Percentiles rank a stretch among this genome's conserved stretches.
These are phyloP conservation scores for Rhinocladiella mackenziei DNA, from an alignment of 2,329 filamentous ascomycete genomes.

Conservation along the genomic window DNA sequence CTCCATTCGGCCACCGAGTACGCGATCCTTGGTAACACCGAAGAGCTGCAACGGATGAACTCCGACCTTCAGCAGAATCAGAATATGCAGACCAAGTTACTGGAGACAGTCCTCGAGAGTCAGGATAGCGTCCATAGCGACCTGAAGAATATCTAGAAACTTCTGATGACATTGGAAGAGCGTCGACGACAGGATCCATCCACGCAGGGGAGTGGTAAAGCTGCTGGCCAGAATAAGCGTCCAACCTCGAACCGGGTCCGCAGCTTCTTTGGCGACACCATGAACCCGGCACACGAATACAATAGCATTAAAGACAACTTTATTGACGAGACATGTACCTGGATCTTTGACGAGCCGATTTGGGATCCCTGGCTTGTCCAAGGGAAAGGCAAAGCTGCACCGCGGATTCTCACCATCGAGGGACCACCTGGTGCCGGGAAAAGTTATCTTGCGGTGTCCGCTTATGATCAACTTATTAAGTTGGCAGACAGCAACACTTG, in stretches of 20 bases:
- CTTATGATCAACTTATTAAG: slow-evolving; percentile 1
- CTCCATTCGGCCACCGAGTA: slow-evolving; percentile 9
- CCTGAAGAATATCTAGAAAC: slow-evolving; percentile 4
- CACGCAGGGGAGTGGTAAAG: neutral
- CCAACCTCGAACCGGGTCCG: slow-evolving; percentile 6
- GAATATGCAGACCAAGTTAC: slow-evolving; percentile 7
- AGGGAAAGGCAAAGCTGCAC: slow-evolving; percentile 1
- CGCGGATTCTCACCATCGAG: neutral
- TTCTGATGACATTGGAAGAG: slow-evolving; percentile 5
- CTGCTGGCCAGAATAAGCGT: slow-evolving; percentile 1
- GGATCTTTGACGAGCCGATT: slow-evolving; percentile 6
- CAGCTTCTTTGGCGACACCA: slow-evolving; percentile 5
- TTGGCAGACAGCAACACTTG: slow-evolving; percentile 2
- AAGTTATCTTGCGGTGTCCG: slow-evolving; percentile 3
- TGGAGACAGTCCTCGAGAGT: slow-evolving; percentile 2
- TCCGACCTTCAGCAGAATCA: slow-evolving; percentile 9
- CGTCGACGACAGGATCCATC: slow-evolving; percentile 1
- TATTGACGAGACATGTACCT: slow-evolving; percentile 4
- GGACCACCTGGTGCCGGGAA: slow-evolving; percentile 4
- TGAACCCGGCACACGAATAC: slow-evolving; percentile 3
- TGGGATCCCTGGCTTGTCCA: slow-evolving; percentile 4
- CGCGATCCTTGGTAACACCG: slow-evolving; percentile 17
- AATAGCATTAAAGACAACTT: slow-evolving; percentile 3
- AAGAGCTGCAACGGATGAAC: slow-evolving; percentile 11
- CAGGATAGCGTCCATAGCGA: slow-evolving; percentile 7